Evolutionary conservation across 2,329 filamentous ascomycete species (phyloP).

Genomic region (Shiraia sp.): DNA sequence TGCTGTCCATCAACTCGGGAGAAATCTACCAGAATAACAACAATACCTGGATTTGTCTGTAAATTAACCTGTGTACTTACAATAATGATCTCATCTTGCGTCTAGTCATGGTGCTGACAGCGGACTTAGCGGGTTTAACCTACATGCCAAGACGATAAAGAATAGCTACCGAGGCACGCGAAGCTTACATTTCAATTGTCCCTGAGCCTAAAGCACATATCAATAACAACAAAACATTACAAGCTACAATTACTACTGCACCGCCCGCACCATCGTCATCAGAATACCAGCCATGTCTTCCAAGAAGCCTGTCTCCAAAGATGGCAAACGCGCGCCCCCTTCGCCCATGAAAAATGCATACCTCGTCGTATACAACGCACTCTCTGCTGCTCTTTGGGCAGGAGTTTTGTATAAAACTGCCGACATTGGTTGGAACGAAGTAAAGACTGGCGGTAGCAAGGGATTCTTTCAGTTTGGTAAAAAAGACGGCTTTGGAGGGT

Average conservation of each 20-base stretch:
- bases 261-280: too few species aligned
- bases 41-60: too few species aligned
- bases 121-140: too few species aligned
- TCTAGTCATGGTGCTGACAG: conserved; percentile 1
- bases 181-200: too few species aligned
- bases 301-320: conserved; percentile 1
- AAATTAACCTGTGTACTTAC: too few species aligned
- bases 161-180: too few species aligned
- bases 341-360: conserved; percentile 55
- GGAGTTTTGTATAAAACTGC: conserved; percentile 73
- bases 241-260: too few species aligned
- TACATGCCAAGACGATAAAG: too few species aligned
- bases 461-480: conserved; percentile 14
- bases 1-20: not conserved
- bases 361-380: conserved; percentile 82
- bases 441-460: conserved; percentile 15
- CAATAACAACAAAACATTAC: too few species aligned
- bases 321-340: conserved; percentile 5
- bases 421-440: conserved; percentile 50
- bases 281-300: too few species aligned
- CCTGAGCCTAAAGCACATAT: too few species aligned
- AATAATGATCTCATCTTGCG: conserved; percentile 22
- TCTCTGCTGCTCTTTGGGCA: conserved; percentile 77
- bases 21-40: too few species aligned
- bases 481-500: conserved; percentile 6